Base-by-base conservation (phyloP, 495 filamentous ascomycete genomes). In the Hyaloscypha variabilis region DNA sequence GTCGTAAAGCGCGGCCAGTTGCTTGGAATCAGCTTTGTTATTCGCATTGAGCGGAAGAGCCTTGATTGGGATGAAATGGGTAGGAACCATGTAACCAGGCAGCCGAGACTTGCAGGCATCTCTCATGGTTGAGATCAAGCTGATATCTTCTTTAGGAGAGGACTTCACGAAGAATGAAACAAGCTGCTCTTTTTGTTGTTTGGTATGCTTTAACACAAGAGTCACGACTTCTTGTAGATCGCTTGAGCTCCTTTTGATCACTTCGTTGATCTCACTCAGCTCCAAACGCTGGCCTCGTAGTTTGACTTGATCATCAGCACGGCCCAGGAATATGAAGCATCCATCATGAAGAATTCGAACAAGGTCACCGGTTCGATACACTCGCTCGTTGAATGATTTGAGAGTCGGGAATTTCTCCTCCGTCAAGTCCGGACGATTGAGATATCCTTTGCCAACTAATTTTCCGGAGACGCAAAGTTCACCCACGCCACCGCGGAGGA, bases 381-480 rank as follows among this genome's bases (percentile, higher is more conserved):
- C 78, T 26, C 85, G 76, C 52, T 81, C 78, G 4, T 74, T 76
- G 59, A 84, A 86, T 17, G 64, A 50, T 13, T 77, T 50, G 4
- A 92, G 71, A 1, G 73, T 78, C 0, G 87, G 88, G 67, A 92
- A 92, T 39, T 81, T 79, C 64, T 90, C 84, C 2, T 73, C 53
- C 0, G 89, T 91, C 28, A 92, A 78, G 31, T 92, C 86, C 3
- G 86, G 82, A 4, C 92, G 83, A 50, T 94, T 94, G 46, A 95
- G 80, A 69, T 97, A 97, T 0, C 93, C 94, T 68, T 89, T 92
- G 8, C 90, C 94, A 34, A 97, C 92, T 6, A 97, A 80, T 63
- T 88, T 90, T 0, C 94, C 94, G 6, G 90, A 90, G 31, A 97
- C 87, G 69, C 92, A 96, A 6, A 97, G 84, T 72, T 97, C 94